Evolutionary conservation across 139 green algal genomes (phyloP).

Genomic region (Edaphochlamys debaryana): DNA sequence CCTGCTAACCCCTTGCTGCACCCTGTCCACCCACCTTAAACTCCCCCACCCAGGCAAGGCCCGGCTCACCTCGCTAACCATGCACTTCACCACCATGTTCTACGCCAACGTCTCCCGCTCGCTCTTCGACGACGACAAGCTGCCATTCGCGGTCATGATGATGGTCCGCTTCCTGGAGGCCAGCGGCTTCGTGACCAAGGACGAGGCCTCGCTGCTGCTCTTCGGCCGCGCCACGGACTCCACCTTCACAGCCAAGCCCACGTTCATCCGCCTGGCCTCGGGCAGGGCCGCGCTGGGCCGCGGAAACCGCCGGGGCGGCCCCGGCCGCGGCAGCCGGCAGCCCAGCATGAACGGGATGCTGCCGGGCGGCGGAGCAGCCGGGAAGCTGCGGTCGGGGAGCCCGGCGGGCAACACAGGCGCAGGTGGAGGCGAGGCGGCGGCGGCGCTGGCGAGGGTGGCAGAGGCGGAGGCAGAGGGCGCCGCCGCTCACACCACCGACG

Average conservation of each 20-base stretch:
- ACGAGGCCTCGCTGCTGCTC: conserved; percentile 56
- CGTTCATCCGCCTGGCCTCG: conserved; percentile 43
- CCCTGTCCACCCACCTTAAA: too few species aligned
- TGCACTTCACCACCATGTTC: conserved; percentile 55
- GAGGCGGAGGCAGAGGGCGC: neutral
- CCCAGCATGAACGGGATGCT: neutral
- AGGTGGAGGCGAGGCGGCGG: neutral
- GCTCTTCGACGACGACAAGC: conserved; percentile 82
- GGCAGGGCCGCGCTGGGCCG: neutral
- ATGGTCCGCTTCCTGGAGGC: conserved; percentile 50
- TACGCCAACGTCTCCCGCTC: conserved; percentile 57
- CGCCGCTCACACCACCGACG: neutral
- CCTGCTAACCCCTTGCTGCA: too few species aligned
- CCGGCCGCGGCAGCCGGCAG: neutral
- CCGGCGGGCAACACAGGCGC: neutral
- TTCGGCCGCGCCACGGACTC: conserved; percentile 47
- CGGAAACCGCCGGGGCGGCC: neutral
- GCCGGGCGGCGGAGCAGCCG: too few species aligned
- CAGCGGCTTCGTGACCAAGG: conserved; percentile 42
- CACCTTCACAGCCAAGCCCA: conserved; percentile 42
- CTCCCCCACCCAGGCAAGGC: conserved; percentile 41
- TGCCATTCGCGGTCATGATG: conserved; percentile 71
- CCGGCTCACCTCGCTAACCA: conserved; percentile 47
- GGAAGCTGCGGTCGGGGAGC: neutral
- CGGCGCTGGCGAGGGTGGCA: neutral